Base-by-base conservation (phyloP, 2,329 filamentous ascomycete species). In the Pseudogymnoascus sp. region DNA sequence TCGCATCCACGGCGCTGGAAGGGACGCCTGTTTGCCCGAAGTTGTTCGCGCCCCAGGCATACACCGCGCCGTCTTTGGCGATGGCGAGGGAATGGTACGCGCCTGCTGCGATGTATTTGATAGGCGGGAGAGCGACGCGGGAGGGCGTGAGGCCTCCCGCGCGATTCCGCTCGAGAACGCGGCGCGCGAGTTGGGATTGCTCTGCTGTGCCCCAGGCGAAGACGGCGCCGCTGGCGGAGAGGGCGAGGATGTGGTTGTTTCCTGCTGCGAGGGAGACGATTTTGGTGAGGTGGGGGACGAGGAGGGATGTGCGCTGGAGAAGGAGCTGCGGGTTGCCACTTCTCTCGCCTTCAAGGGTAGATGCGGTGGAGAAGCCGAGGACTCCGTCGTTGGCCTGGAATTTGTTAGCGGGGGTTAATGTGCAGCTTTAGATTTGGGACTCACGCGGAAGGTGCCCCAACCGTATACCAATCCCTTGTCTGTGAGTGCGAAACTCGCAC, bases 11-110 rank as follows among this genome's bases (percentile, higher is more conserved):
- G 8, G 83, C 85, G 62, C 81, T 79, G 42, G 84, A 81, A 11
- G 80, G 78, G 64, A 88, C 81, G 35, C 88, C 91, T 10, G 89
- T 90, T 77, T 96, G 88, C 66, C 88, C 89, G 75, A 90, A 96
- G 76, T 89, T 92, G 81, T 96, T 96, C 29, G 93, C 79, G 29
- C 92, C 91, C 91, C 91, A 96, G 0, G 86, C 84, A 75, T 86
- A 95, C 37, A 93, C 87, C 29, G 83, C 81, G 40, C 86, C 86
- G 31, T 86, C 82, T 65, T 85, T 82, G 69, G 84, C 82, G 60
- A 91, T 82, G 59, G 88, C 88, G 70, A 96, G 93, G 69, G 86
- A 89, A 78, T 96, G 90, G 76, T 93, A 93, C 11, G 87, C 84
- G 50, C 91, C 91, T 65, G 79, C 76, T 2, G 76, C 76, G 59